Evolutionary conservation across 2,329 filamentous ascomycete genomes (phyloP).

Genomic region (Albifimbria verrucaria): DNA sequence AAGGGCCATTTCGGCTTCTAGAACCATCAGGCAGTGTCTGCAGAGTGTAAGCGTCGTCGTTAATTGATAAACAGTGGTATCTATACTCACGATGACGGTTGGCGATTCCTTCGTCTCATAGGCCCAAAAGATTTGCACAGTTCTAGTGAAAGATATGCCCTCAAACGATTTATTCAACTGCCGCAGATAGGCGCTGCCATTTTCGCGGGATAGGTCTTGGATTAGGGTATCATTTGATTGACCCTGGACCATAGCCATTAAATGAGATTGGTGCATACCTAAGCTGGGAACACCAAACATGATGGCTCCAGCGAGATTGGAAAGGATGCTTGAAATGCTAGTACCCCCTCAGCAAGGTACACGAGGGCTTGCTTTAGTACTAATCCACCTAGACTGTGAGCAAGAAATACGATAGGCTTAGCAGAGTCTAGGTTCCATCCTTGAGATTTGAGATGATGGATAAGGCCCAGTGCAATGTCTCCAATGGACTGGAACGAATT

Average conservation of each 20-base stretch:
- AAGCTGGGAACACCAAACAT: slow-evolving; percentile 1
- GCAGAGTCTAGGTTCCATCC: background rate
- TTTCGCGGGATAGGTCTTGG: background rate
- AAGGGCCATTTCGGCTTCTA: background rate
- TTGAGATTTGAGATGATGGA: background rate
- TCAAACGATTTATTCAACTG: background rate
- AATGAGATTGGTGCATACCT: background rate
- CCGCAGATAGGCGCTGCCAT: background rate
- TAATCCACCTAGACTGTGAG: background rate
- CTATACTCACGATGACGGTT: background rate
- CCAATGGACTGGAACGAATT: background rate
- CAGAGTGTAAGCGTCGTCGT: background rate
- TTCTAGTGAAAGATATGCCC: background rate
- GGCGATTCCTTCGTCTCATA: background rate
- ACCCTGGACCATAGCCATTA: background rate
- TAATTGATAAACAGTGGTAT: background rate
- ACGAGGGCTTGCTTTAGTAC: background rate
- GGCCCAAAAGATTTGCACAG: background rate
- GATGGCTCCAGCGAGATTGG: background rate
- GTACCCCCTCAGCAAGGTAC: background rate
- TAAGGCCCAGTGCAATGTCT: background rate
- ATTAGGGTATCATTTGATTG: background rate
- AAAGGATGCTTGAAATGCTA: background rate
- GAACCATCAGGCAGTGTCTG: background rate
- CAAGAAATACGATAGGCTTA: background rate